A percentile compares a stretch with the other conserved stretches of the same genome.
Evolutionary conservation across 441 rosid genomes (phyloP).

Genomic region (Viola pubescens): DNA sequence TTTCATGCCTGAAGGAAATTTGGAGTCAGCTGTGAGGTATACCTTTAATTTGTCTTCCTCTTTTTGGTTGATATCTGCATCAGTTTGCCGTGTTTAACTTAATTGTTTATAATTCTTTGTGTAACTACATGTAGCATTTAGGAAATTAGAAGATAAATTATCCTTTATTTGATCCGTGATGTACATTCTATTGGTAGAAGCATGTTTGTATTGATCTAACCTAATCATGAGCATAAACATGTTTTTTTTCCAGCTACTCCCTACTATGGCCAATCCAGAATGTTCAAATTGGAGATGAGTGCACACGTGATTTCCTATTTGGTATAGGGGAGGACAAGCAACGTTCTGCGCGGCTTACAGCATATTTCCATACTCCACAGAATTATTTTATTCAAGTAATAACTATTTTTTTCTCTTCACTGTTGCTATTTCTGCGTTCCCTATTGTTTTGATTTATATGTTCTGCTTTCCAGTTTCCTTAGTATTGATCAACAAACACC

Average conservation of each 20-base stretch:
- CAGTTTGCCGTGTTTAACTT: not conserved
- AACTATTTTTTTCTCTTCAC: not conserved
- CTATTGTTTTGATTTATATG: constrained; percentile 12
- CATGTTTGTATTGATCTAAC: not conserved
- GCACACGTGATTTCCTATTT: constrained; percentile 77
- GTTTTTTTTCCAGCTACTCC: constrained; percentile 51
- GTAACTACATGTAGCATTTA: not conserved
- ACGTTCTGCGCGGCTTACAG: constrained; percentile 86
- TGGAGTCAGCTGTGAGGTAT: constrained; percentile 86
- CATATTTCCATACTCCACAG: constrained; percentile 82
- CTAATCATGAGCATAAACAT: not conserved
- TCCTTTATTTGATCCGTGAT: too few relatives aligned
- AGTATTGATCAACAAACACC: constrained; percentile 11
- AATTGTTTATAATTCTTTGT: not conserved
- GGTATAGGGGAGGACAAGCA: constrained; percentile 93
- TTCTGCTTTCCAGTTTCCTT: constrained; percentile 13
- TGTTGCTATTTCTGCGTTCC: not conserved
- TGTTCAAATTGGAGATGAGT: constrained; percentile 58
- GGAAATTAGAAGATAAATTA: constrained; percentile 3
- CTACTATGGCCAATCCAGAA: constrained; percentile 72
- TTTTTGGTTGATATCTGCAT: constrained; percentile 9
- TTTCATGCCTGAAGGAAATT: constrained; percentile 76
- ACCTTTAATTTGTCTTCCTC: constrained; percentile 8
- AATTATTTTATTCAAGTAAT: constrained; percentile 69
- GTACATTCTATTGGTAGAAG: not conserved